Evolutionary conservation across 768 basidiomycete species (phyloP), one percentile per base, ranked within the genome.

Genomic region (Favolaschia claudopus): DNA sequence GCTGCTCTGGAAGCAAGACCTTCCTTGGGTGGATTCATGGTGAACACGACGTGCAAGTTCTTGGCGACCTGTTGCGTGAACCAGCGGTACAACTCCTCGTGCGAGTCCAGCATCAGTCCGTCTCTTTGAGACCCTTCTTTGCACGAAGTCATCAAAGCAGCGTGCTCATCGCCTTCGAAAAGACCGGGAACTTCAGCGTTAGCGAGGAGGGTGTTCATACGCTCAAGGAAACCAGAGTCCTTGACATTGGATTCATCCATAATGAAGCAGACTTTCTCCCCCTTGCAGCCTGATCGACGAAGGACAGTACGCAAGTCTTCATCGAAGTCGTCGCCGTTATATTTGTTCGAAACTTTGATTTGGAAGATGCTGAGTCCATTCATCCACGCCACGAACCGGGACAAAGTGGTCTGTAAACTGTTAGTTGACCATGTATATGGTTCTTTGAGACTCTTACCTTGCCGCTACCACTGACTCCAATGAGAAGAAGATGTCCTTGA

Each of bases 171-270:
- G n/a, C 97, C 97, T 75, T 99, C 97, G 72, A 99, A 99, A n/a
- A 99, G 83, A 74, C 97, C 97, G 0, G 97, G 97, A n/a, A 99
- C 96, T 74, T 99, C 97, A n/a, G 97, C 97, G 68, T 99, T 99
- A 36, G 97, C 97, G 15, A 99, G 85, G 14, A 99, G 85, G 0
- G 97, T 99, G 74, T 99, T 99, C 96, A 99, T 99, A n/a, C 97
- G 88, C 72, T 99, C 97, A 63, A 99, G 78, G 84, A 99, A 99
- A 42, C 97, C 97, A 13, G 97, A 96, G 72, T 99, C 97, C 29
- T 99, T 89, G 13, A 99, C 97, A 68, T 99, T 99, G 4, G 97
- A 99, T 73, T 99, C 97, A 74, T 99, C 97, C 97, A 99, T 98
- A 78, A 99, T 99, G 82, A 99, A 99, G 73, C 95, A 98, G 45